phyloP scores from a whole-genome alignment of 306 rosid genomes.

The Prunus padus region DNA sequence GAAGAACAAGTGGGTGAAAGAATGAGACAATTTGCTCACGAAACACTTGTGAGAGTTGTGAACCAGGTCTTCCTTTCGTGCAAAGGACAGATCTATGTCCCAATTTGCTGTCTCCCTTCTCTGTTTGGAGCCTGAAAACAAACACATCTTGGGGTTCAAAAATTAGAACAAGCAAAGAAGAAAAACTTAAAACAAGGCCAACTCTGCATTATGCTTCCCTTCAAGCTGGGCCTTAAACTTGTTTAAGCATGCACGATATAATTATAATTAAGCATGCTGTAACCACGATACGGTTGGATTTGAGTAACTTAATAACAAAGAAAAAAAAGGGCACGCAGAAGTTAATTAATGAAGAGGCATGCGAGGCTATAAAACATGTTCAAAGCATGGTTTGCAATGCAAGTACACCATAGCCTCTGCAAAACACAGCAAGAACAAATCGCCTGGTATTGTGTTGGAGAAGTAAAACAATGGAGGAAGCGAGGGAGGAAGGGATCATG shows the following conservation, averaged over 20 bases:
- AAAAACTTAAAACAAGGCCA: no score
- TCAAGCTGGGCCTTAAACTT: background rate
- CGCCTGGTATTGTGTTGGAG: no score
- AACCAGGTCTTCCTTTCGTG: background rate
- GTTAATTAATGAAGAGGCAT: background rate
- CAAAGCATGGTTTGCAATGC: background rate
- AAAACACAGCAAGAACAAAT: background rate
- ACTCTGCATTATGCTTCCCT: no score
- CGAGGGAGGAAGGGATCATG: background rate
- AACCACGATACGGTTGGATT: background rate
- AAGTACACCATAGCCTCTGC: background rate
- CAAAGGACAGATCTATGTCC: no score
- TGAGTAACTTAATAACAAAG: background rate
- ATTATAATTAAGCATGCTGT: background rate
- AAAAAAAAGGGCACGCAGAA: background rate
- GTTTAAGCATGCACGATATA: background rate
- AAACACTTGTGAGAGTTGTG: background rate
- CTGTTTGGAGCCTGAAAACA: no score
- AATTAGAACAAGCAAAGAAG: no score
- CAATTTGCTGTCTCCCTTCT: no score
- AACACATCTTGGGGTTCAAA: no score
- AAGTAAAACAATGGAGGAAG: no score
- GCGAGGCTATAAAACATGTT: background rate
- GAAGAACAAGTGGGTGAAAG: background rate
- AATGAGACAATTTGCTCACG: background rate